A percentile compares a stretch with the other conserved stretches of the same genome.
These are phyloP conservation scores for Mucor plumbeus DNA, from an alignment of 371 early-diverging fungal species.

Conservation along the genomic window DNA sequence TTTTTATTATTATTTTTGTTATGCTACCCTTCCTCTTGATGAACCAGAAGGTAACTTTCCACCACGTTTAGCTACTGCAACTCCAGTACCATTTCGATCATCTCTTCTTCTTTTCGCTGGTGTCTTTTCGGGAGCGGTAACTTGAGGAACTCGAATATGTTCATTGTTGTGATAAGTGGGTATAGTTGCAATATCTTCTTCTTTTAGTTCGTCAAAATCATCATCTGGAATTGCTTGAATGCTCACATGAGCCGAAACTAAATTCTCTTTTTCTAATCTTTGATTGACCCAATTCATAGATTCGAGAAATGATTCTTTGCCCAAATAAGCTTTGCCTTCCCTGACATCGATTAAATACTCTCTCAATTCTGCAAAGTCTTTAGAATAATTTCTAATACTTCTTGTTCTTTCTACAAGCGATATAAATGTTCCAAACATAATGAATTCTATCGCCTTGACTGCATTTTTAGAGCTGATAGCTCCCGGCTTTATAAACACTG, in stretches of 20 bases:
- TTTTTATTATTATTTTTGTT: no score
- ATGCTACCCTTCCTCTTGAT: background rate
- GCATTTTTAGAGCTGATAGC: background rate
- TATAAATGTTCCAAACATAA: slow-evolving; percentile 2
- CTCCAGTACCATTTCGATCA: background rate
- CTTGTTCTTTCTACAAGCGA: background rate
- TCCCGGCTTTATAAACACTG: background rate
- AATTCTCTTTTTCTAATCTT: background rate
- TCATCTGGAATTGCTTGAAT: background rate
- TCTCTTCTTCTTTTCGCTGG: background rate
- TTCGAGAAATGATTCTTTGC: background rate
- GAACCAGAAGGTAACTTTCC: background rate
- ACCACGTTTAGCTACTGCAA: slow-evolving; percentile 5
- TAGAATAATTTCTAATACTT: background rate
- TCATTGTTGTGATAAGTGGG: background rate
- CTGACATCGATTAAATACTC: background rate
- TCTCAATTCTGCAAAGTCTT: slow-evolving; percentile 10
- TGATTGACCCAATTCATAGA: slow-evolving; percentile 1
- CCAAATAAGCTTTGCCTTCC: background rate
- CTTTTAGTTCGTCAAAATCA: background rate
- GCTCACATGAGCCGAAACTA: background rate
- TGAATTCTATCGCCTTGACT: slow-evolving; percentile 9
- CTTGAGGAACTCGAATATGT: background rate
- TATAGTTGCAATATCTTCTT: background rate
- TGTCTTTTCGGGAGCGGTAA: background rate